Evolutionary conservation across 23 red algal species (phyloP), one percentile per base, ranked within the genome.

Genomic region (Gracilaria caudata): DNA sequence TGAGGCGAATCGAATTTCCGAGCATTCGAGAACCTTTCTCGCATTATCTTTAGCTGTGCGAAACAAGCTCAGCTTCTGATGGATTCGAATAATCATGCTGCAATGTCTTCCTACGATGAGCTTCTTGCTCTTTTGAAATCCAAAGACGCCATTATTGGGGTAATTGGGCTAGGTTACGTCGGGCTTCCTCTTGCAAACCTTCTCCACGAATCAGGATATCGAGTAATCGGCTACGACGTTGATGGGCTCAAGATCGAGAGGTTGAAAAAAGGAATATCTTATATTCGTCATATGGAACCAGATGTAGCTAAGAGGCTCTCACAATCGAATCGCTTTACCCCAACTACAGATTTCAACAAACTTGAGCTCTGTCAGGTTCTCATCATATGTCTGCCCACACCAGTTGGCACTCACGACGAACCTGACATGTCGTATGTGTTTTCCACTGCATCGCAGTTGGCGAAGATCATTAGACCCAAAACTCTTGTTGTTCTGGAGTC

Each of bases 121-220:
- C 76, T 90, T 43, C 73, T 60, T 30, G 56, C 51, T 17, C 36
- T 70, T 25, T 51, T 92, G 37, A 46, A 47, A 29, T 45, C 47
- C 19, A 68, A 54, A 36, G 64, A 54, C 3, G 92, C 83, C 0
- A 25, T 21, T 12, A 68, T 95, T 30, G 93, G 85, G 29, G 77
- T 95, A 14, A 75, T 95, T 66, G 93, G 93, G 37, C 86, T 95
- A 40, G 93, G 93, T 45, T 95, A 95, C 66, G 93, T 95, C 33
- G 93, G 93, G 21, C 87, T 95, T 32, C 93, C 93, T 36, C 86
- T 95, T 12, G 84, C 65, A 23, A 61, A 75, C 38, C 60, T 74
- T 49, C 47, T 91, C 46, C 93, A 95, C 51, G 32, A 25, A 44
- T 61, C 80, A 8, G 93, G 86, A 0, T 78, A 85, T 16, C 32